Evolutionary conservation across 1,284 basidiomycete genomes (phyloP).

Genomic region (Moniliophthora roreri): DNA sequence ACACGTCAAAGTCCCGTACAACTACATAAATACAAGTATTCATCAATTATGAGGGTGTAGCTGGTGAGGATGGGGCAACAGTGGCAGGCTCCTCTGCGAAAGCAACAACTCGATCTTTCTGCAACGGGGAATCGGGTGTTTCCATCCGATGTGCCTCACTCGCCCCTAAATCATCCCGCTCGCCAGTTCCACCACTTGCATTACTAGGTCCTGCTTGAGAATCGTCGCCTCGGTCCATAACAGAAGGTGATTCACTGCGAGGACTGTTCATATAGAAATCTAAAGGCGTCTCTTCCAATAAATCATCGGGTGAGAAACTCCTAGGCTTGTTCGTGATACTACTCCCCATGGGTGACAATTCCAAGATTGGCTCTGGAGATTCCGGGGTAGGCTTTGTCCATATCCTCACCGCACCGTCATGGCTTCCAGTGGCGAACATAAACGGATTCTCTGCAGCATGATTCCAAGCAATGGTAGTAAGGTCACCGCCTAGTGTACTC

Average conservation of each 20-base stretch:
- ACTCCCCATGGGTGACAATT: too few relatives aligned
- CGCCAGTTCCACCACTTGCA: constrained; percentile 3
- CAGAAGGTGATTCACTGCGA: background rate
- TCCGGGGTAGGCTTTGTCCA: constrained; percentile 48
- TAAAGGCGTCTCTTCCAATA: background rate
- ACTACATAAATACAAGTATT: too few relatives aligned
- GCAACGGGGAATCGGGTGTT: background rate
- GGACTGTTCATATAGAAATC: background rate
- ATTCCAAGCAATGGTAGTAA: constrained; percentile 81
- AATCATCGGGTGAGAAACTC: constrained; percentile 20
- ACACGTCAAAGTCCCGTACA: too few relatives aligned
- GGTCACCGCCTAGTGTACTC: constrained; percentile 58
- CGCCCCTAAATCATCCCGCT: background rate
- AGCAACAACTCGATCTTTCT: constrained; percentile 10
- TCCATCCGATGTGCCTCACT: background rate
- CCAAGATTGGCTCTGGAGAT: background rate
- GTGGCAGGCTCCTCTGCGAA: constrained; percentile 7
- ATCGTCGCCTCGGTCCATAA: constrained; percentile 22
- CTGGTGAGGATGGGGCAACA: background rate
- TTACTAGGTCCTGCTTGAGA: constrained; percentile 14
- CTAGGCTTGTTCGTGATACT: constrained; percentile 12
- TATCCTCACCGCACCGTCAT: constrained; percentile 70
- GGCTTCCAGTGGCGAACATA: constrained; percentile 78
- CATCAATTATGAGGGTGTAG: too few relatives aligned
- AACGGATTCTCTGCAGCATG: constrained; percentile 62